Conservation (phyloP, 345 rosid genomes). For the Passiflora organensis region DNA sequence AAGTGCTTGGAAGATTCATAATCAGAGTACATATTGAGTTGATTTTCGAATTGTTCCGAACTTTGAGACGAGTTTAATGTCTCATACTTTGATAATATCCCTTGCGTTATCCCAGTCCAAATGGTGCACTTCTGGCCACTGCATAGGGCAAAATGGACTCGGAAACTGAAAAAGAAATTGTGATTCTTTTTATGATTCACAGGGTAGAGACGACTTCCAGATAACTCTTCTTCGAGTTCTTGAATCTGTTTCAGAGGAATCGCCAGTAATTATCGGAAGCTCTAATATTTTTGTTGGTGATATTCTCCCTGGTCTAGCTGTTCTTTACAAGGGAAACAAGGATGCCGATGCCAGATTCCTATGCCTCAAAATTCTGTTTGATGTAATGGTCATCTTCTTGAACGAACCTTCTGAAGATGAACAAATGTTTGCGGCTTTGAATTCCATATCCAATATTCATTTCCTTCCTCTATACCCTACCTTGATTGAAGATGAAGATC, state of each 20-base stretch:
- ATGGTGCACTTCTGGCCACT: neutral
- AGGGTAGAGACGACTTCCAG: conserved; percentile 97
- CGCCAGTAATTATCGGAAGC: conserved; percentile 50
- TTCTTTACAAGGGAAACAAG: conserved; percentile 80
- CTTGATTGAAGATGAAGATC: conserved; percentile 93
- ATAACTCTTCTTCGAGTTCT: conserved; percentile 79
- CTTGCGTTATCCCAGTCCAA: neutral
- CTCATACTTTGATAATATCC: no score
- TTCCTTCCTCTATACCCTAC: conserved; percentile 95
- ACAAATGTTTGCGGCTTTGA: conserved; percentile 52
- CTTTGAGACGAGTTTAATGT: no score
- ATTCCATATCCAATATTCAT: conserved; percentile 64
- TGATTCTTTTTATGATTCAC: conserved; percentile 20
- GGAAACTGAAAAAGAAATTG: conserved; percentile 3
- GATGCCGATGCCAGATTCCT: conserved; percentile 90
- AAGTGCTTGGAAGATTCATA: neutral
- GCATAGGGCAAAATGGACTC: neutral
- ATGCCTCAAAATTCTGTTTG: conserved; percentile 85
- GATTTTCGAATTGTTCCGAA: neutral
- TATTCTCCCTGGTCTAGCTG: conserved; percentile 77
- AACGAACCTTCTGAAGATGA: conserved; percentile 51
- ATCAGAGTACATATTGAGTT: neutral
- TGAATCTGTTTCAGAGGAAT: conserved; percentile 73
- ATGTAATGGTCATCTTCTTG: conserved; percentile 67
- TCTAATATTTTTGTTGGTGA: conserved; percentile 46